These are phyloP conservation scores for Boletus eberwhitei DNA, from an alignment of 768 basidiomycete genomes.

Conservation along the genomic window DNA sequence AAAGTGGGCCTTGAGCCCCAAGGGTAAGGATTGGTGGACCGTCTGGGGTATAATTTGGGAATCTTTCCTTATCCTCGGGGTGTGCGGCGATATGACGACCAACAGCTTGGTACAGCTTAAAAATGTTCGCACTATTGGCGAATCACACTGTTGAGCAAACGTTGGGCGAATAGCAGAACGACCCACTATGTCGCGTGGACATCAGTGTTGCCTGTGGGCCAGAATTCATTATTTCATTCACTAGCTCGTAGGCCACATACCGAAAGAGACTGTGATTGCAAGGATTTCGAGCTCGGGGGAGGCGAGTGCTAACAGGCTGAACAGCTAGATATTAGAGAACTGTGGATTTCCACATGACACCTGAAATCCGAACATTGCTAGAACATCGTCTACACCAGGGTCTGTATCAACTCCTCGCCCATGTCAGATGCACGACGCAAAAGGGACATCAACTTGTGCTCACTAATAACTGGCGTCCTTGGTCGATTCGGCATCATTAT, in stretches of 20 bases:
- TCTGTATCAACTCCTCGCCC: conserved; percentile 71
- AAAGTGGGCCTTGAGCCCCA: conserved; percentile 64
- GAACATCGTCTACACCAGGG: conserved; percentile 78
- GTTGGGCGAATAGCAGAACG: not conserved
- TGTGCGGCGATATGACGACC: conserved; percentile 51
- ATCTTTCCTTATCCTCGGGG: conserved; percentile 53
- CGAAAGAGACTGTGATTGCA: conserved; percentile 74
- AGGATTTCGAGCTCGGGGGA: conserved; percentile 82
- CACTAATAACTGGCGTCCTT: conserved; percentile 66
- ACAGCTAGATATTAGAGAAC: not conserved
- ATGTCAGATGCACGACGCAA: conserved; percentile 1
- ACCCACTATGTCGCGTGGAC: conserved; percentile 55
- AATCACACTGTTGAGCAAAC: not conserved
- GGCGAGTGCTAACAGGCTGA: conserved; percentile 73
- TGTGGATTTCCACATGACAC: not conserved
- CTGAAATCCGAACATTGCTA: conserved; percentile 62
- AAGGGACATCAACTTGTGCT: conserved; percentile 21
- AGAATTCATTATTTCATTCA: not conserved
- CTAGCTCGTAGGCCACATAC: conserved; percentile 35
- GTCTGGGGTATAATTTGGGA: conserved; percentile 54
- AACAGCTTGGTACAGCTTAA: conserved; percentile 72
- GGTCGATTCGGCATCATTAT: conserved; percentile 20
- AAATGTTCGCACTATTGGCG: conserved; percentile 57
- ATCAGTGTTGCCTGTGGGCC: conserved; percentile 65
- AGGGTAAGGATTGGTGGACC: conserved; percentile 59